Evolutionary conservation across 2,329 filamentous ascomycete species (phyloP).

Genomic region (Phoma sp.): DNA sequence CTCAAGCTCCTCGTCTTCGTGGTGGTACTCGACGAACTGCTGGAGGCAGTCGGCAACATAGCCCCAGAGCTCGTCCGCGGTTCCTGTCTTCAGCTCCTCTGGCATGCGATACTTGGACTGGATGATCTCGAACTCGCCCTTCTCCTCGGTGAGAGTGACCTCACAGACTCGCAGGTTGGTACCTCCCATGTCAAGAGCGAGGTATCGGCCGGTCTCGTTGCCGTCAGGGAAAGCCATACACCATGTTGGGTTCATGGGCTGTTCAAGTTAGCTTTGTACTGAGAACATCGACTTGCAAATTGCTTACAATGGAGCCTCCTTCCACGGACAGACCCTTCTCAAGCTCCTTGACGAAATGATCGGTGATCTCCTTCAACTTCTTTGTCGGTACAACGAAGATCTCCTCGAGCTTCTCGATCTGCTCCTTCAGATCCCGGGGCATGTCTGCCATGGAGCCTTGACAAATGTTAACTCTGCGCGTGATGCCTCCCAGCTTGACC

Average conservation of each 20-base stretch:
- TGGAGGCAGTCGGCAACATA: slow-evolving; percentile 93
- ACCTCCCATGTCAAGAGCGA: slow-evolving; percentile 94
- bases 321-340: slow-evolving; percentile 84
- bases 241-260: slow-evolving; percentile 99
- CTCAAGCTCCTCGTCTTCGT: slow-evolving; percentile 67
- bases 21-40: slow-evolving; percentile 90
- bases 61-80: slow-evolving; percentile 87
- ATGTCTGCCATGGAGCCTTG: slow-evolving; percentile 89
- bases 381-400: slow-evolving; percentile 77
- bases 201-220: slow-evolving; percentile 82
- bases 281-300: slow-evolving; percentile 42
- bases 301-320: slow-evolving; percentile 87
- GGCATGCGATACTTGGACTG: slow-evolving; percentile 97
- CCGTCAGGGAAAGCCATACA: slow-evolving; percentile 90
- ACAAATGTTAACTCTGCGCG: slow-evolving; percentile 16
- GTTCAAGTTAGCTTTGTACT: slow-evolving; percentile 77
- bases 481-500: slow-evolving; percentile 3
- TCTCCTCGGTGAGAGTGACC: slow-evolving; percentile 84
- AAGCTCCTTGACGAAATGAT: slow-evolving; percentile 88
- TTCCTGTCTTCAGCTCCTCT: slow-evolving; percentile 87
- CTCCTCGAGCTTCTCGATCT: slow-evolving; percentile 85
- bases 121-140: slow-evolving; percentile 93
- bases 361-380: slow-evolving; percentile 88
- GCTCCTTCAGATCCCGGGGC: slow-evolving; percentile 78
- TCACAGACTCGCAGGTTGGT: slow-evolving; percentile 96